phyloP scores from a whole-genome alignment of 2,329 filamentous ascomycete genomes.

The Pseudogymnoascus sp. region DNA sequence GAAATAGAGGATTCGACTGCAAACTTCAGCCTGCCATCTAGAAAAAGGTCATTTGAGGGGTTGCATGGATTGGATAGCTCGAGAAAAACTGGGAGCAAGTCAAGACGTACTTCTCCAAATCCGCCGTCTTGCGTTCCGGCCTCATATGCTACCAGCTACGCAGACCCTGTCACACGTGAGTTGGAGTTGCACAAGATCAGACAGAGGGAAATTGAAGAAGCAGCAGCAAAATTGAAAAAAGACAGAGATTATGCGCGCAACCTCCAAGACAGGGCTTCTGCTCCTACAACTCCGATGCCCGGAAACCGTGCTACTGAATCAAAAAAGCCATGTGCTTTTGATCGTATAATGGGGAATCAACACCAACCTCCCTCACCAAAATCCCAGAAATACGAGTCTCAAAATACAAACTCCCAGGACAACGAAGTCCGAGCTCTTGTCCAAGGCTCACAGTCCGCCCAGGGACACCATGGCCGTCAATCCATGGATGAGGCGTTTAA shows the following conservation, averaged over 20 bases:
- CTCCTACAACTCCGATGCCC: background rate
- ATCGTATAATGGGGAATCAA: conserved; percentile 21
- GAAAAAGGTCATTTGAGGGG: background rate
- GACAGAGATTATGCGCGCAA: conserved; percentile 29
- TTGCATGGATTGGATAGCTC: background rate
- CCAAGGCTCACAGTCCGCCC: background rate
- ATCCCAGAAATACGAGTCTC: background rate
- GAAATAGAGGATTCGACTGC: background rate
- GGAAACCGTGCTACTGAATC: conserved; percentile 9
- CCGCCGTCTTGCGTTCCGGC: conserved; percentile 21
- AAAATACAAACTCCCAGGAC: background rate
- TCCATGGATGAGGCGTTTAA: background rate
- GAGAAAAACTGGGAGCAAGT: conserved; percentile 20
- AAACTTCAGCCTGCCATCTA: background rate
- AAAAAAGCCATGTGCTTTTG: conserved; percentile 21
- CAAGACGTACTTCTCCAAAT: conserved; percentile 26
- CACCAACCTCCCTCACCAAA: conserved; percentile 14
- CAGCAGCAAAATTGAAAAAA: conserved; percentile 30
- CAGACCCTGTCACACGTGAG: background rate
- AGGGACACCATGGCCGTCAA: background rate
- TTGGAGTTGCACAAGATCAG: conserved; percentile 4
- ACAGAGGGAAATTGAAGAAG: conserved; percentile 32
- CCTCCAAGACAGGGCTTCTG: conserved; percentile 19
- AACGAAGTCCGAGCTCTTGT: background rate
- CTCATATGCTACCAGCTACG: conserved; percentile 18